Percentiles rank a stretch among this genome's conserved stretches.
Evolutionary conservation across 2,329 filamentous ascomycete species (phyloP).

Genomic region (Zymoseptoria brevis): DNA sequence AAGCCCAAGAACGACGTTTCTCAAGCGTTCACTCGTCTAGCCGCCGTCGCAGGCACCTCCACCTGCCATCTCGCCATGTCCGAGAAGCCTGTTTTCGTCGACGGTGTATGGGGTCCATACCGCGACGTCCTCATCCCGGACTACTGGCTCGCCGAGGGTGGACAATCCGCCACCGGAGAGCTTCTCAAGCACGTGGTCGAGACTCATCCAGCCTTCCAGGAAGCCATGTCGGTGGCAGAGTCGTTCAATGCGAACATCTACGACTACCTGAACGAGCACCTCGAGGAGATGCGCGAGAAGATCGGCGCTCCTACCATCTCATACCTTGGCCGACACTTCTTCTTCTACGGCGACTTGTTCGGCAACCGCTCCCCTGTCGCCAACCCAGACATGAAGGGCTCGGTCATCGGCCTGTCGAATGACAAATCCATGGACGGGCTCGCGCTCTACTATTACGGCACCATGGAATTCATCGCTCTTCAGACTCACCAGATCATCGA

Average conservation of each 20-base stretch:
- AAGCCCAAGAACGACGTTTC: constrained; percentile 74
- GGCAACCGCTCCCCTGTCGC: constrained; percentile 93
- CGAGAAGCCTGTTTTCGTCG: constrained; percentile 82
- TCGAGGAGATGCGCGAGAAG: constrained; percentile 66
- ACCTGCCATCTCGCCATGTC: constrained; percentile 98
- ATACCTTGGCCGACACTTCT: constrained; percentile 85
- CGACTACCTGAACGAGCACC: constrained; percentile 84
- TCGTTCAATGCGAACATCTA: constrained; percentile 84
- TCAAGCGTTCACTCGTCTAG: constrained; percentile 86
- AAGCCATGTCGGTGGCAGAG: constrained; percentile 70
- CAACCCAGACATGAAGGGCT: constrained; percentile 85
- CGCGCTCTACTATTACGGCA: constrained; percentile 86
- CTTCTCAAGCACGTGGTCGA: constrained; percentile 90
- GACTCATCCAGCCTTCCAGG: constrained; percentile 82
- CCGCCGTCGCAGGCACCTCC: constrained; percentile 90
- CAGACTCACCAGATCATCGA: constrained; percentile 95
- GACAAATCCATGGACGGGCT: constrained; percentile 83
- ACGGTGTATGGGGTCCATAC: constrained; percentile 96
- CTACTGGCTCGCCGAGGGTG: constrained; percentile 96
- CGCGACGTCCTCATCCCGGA: constrained; percentile 84
- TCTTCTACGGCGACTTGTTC: constrained; percentile 97
- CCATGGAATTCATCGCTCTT: constrained; percentile 96
- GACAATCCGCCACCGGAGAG: constrained; percentile 92
- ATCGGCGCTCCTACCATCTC: constrained; percentile 66
- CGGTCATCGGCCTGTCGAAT: constrained; percentile 75